Evolutionary conservation across 495 filamentous ascomycete species (phyloP), one percentile per base, ranked within the genome.

Genomic region (Aspergillus leporis): DNA sequence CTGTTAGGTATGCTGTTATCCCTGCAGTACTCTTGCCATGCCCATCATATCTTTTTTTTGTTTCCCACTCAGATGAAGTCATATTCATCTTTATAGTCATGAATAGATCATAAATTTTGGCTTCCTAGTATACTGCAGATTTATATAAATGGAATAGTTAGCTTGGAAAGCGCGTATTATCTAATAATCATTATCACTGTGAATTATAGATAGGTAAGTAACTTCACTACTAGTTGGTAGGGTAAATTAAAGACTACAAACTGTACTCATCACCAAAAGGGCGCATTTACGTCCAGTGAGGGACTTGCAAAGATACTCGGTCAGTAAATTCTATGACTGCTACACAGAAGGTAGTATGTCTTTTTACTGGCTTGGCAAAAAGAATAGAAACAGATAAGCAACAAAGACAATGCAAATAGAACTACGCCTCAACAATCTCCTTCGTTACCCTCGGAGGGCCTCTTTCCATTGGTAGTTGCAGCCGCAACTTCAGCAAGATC

Each of bases 381-480:
- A 41, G 21, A 25, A 41, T 25, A 36, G 3, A 55, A 48, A 52
- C 31, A 56, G 45, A 34, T 21, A 22, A 50, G 13, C 14, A 22
- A 36, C 30, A 56, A 40, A 14, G 56, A 25, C 22, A 18, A 55
- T 46, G 23, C 34, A 57, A 19, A 55, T 25, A 43, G 21, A 43
- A 14, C 3, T 23, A 54, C 19, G n/a, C 14, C 22, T 45, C n/a
- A 18, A 14, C 18, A 36, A 10, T 28, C 30, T 25, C 32, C 43
- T 40, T 25, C 47, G 1, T 67, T 59, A 34, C 66, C 66, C 18
- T 75, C 70, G 13, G 72, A 74, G 5, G 43, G 2, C 47, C 38
- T 67, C 66, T 78, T 75, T 28, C 64, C 73, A 45, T 76, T 67
- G 10, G 70, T 70, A 18, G 67, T 53, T 4, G 70, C 68, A 40